Evolutionary conservation across 2,329 filamentous ascomycete species (phyloP), one percentile per base, ranked within the genome.

Genomic region (Paecilomyces dactylethromorphus): DNA sequence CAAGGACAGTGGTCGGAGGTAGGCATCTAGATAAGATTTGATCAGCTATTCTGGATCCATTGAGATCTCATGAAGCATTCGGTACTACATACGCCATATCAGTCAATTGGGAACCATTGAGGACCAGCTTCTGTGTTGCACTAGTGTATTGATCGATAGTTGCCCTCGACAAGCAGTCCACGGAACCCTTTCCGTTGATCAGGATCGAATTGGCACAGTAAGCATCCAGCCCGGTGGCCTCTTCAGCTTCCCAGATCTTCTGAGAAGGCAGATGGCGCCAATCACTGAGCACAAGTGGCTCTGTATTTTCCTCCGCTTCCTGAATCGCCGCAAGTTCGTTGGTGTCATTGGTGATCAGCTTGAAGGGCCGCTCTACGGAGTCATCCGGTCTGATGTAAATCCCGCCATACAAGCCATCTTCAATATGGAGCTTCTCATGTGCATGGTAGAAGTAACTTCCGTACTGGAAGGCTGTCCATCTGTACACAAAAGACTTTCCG

Each of bases 361-460:
- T 59, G 54, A 70, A 73, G 0, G 71, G 71, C 21, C 62, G 67
- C 49, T 66, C 58, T 31, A 67, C 65, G 0, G 63, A 61, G 15
- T 63, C 56, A 1, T 62, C 59, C 1, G 71, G 70, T 2, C 65
- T 59, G 18, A 87, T 82, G 10, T 81, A 66, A 0, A 87, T 80
- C 2, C 84, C 71, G 0, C 84, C 85, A 55, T 81, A 84, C 11
- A 85, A 71, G 0, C 86, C 86, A 63, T 88, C 85, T 59, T 84
- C 80, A 13, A 87, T 76, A 60, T 86, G 84, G 1, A 78, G 78
- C 1, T 74, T 71, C 24, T 77, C 76, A 64, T 87, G 85, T 0
- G 82, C 79, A 69, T 87, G 85, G 63, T 87, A 87, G 76, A 82
- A 86, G 69, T 83, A 85, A 50, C 79, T 80, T 2, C 85, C 85